Percentiles rank a stretch among this genome's conserved stretches.
Evolutionary conservation across 129 eudicot species (phyloP).

Genomic region (Pseudognaphalium luteoalbum): DNA sequence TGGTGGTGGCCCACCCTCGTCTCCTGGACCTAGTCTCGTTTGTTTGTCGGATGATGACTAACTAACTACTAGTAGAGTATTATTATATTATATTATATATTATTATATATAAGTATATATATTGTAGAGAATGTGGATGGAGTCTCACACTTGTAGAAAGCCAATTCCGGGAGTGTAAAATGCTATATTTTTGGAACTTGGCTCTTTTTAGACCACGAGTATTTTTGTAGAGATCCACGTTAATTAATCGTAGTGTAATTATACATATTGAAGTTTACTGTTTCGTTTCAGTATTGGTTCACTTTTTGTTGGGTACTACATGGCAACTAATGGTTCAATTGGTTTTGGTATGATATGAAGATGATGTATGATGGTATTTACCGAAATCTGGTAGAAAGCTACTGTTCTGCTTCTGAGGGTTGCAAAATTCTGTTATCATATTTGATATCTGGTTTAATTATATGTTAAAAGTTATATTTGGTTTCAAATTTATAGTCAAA

Average conservation of each 20-base stretch:
- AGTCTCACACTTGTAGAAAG: not conserved
- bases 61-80: not conserved
- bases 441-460: too few species aligned
- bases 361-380: too few species aligned
- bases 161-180: not conserved
- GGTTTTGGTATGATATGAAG: not conserved
- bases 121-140: slow-evolving; percentile 21
- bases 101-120: not conserved
- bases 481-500: too few species aligned
- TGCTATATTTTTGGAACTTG: not conserved
- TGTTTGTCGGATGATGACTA: slow-evolving; percentile 77
- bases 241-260: not conserved
- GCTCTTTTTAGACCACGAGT: not conserved
- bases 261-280: not conserved
- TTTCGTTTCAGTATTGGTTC: not conserved
- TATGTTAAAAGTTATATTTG: too few species aligned
- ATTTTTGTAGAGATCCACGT: too few species aligned
- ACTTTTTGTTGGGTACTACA: not conserved
- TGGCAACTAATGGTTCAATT: not conserved
- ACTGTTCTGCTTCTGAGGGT: too few species aligned
- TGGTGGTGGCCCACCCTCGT: not conserved
- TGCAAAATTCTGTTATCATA: too few species aligned
- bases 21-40: slow-evolving; percentile 43
- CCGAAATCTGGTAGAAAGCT: too few species aligned
- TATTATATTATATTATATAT: not conserved